A percentile compares a stretch with the other conserved stretches of the same genome.
These are phyloP conservation scores for Salvia sclarea DNA, from an alignment of 305 asterid species.

Conservation along the genomic window DNA sequence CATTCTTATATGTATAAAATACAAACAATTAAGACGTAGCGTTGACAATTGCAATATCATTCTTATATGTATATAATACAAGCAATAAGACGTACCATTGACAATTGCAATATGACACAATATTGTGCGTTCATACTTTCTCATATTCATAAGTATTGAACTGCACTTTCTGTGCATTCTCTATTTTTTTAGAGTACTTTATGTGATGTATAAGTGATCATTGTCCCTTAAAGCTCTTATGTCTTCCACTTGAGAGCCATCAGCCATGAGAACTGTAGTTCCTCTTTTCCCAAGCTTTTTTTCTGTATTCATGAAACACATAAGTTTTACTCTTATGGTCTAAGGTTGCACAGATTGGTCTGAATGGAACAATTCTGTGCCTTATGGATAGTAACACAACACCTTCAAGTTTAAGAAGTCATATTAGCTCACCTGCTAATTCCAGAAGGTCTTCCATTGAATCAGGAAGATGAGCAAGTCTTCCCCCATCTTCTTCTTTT, in stretches of 20 bases:
- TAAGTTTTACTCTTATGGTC: slow-evolving; percentile 5
- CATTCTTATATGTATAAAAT: slow-evolving; percentile 12
- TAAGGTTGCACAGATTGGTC: slow-evolving; percentile 2
- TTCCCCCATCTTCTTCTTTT: slow-evolving; percentile 59
- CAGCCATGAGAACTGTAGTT: slow-evolving; percentile 58
- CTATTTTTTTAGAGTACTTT: too few relatives aligned
- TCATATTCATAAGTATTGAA: slow-evolving; percentile 2
- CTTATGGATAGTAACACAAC: not conserved
- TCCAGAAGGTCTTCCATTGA: slow-evolving; percentile 66
- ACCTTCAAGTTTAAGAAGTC: slow-evolving; percentile 21
- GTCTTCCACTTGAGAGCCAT: slow-evolving; percentile 79
- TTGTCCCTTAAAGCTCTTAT: slow-evolving; percentile 67
- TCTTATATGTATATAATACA: slow-evolving; percentile 24
- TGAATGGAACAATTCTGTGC: slow-evolving; percentile 9
- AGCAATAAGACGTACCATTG: slow-evolving; percentile 23
- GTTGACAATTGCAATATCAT: slow-evolving; percentile 15
- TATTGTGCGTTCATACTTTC: slow-evolving; percentile 11
- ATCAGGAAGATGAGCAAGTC: slow-evolving; percentile 80
- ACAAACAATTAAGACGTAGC: too few relatives aligned
- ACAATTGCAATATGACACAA: slow-evolving; percentile 11
- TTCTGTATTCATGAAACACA: slow-evolving; percentile 50
- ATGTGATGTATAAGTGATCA: slow-evolving; percentile 77
- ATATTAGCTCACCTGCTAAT: slow-evolving; percentile 64
- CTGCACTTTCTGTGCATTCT: slow-evolving; percentile 26
- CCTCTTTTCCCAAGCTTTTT: slow-evolving; percentile 71